A percentile compares a stretch with the other conserved stretches of the same genome.
Conservation (phyloP, 441 rosid genomes). For the Hypseocharis bilobata region DNA sequence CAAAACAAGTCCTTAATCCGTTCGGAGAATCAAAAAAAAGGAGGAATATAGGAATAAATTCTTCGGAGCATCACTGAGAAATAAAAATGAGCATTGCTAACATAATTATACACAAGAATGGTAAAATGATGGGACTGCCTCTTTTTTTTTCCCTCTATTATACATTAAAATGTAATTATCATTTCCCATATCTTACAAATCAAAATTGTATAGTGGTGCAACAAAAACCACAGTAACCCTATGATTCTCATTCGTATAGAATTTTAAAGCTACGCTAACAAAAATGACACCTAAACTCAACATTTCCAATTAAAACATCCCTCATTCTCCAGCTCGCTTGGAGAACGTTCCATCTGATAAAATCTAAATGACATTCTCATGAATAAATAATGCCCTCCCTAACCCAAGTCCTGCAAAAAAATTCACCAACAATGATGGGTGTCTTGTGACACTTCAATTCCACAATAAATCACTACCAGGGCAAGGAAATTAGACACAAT, state of each 20-base stretch:
- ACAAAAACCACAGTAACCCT: constrained; percentile 21
- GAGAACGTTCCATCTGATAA: constrained; percentile 4
- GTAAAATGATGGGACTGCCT: not conserved
- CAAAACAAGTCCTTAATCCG: too few species aligned
- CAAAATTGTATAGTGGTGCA: constrained; percentile 30
- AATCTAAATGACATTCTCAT: constrained; percentile 7
- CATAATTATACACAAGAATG: too few species aligned
- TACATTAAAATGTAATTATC: constrained; percentile 15
- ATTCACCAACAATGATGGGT: constrained; percentile 12
- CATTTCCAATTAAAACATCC: constrained; percentile 18
- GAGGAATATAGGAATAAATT: too few species aligned
- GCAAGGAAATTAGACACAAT: constrained; percentile 18
- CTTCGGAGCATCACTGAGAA: too few species aligned
- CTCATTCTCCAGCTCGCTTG: constrained; percentile 16
- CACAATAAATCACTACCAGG: constrained; percentile 20
- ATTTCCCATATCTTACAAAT: constrained; percentile 26
- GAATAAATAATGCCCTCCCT: not conserved
- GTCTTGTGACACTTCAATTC: constrained; percentile 11
- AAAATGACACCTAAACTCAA: constrained; percentile 15
- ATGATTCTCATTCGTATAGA: constrained; percentile 18
- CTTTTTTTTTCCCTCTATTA: constrained; percentile 18
- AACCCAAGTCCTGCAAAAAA: constrained; percentile 6
- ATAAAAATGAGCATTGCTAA: too few species aligned
- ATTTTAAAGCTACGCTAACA: constrained; percentile 20
- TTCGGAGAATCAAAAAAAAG: too few species aligned